Evolutionary conservation across 495 filamentous ascomycete genomes (phyloP), one percentile per base, ranked within the genome.

Genomic region (Staphylotrichum longicolle): DNA sequence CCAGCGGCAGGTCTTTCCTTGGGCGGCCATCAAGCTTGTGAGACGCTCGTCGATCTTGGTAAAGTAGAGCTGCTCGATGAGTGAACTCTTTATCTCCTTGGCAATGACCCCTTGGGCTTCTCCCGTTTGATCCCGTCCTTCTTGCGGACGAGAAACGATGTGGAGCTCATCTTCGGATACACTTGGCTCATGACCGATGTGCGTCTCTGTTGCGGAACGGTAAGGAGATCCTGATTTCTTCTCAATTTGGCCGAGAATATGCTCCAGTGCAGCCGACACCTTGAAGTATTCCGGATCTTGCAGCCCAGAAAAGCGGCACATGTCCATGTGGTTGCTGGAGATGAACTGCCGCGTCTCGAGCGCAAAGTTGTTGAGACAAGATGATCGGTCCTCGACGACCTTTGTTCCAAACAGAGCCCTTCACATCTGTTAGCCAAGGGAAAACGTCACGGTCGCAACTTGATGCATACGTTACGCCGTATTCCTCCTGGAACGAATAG

Each of bases 1-100:
- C 80, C 79, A 83, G 54, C 62, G 50, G 49, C 79, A 83, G n/a
- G 79, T 80, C 52, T n/a, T 54, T 2, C 42, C 41, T 32, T 61
- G 63, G 35, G 66, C 63, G 15, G 70, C 54, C 53, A 54, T 57
- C 33, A 72, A 57, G 35, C 41, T 66, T 49, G 61, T 71, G 37
- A 70, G 33, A 2, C 70, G 70, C 60, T 69, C 66, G 48, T 74
- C 72, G 33, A 74, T 74, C 48, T 70, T 63, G 41, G 58, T 61
- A 39, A 74, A 74, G 63, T 71, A 70, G 48, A 68, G 66, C 27
- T 44, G 40, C 20, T 56, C 42, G 3, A 56, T 35, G 2, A 51
- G 32, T 6, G 32, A 39, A 5, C 5, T 9, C 11, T 14, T 51
- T 0, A 4, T 30, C 7, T 51, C 7, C 9, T 35, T 4, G 11